Percentiles rank a stretch among this genome's conserved stretches.
phyloP scores from a whole-genome alignment of 2,329 filamentous ascomycete genomes.

The Zopfia rhizophila region DNA sequence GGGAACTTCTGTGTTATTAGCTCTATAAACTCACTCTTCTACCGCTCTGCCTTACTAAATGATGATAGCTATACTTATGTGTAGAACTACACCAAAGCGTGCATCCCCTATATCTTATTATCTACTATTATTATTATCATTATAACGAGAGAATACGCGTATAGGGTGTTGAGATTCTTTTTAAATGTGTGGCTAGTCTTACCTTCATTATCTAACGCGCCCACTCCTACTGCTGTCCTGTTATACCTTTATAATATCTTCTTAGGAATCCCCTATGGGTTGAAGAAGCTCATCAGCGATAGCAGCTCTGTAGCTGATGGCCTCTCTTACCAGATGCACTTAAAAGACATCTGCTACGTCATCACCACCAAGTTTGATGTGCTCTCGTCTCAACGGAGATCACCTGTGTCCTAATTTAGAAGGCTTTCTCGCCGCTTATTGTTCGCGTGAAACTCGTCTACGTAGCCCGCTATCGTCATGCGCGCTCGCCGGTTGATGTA shows the following conservation, averaged over 20 bases:
- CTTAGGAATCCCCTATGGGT: conserved; percentile 55
- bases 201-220: too few species aligned
- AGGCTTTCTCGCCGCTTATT: conserved; percentile 36
- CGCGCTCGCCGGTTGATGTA: conserved; percentile 38
- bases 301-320: conserved; percentile 55
- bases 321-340: conserved; percentile 44
- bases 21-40: conserved; percentile 18
- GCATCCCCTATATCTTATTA: conserved; percentile 18
- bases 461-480: conserved; percentile 43
- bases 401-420: conserved; percentile 34
- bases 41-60: conserved; percentile 15
- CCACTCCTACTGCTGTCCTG: too few species aligned
- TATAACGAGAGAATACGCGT: conserved; percentile 28
- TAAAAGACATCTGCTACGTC: conserved; percentile 49
- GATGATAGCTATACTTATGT: conserved; percentile 26
- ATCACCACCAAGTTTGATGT: conserved; percentile 50
- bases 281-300: conserved; percentile 61
- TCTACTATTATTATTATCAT: conserved; percentile 13
- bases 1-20: conserved; percentile 25
- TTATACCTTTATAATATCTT: conserved; percentile 42
- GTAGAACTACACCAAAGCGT: conserved; percentile 28
- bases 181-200: conserved; percentile 16
- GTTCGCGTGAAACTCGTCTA: conserved; percentile 50
- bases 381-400: conserved; percentile 46
- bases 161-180: conserved; percentile 25